Base-by-base conservation (phyloP, 2,329 filamentous ascomycete genomes). In the Cadophora luteo-olivacea region DNA sequence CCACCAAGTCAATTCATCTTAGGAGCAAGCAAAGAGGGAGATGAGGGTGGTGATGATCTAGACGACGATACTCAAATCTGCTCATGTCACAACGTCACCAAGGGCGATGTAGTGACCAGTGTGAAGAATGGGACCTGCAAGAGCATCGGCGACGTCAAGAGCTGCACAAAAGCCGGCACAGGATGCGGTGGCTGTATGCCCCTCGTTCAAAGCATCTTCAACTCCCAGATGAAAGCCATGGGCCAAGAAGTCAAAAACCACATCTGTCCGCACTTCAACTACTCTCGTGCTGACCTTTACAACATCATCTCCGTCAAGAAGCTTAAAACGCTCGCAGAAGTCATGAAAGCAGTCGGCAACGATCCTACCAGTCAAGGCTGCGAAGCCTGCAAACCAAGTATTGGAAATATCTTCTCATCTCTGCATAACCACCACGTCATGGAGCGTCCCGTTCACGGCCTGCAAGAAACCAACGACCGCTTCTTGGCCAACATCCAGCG, bases 121-220 rank as follows among this genome's bases (percentile, higher is more conserved):
- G 87, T 95, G 78, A 94, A 94, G 74, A 88, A 91, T 64, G 93
- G 92, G 49, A 89, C 86, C 2, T 97, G 93, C 84, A 96, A 92
- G 77, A 91, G 91, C 32, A 86, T 97, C 55, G 90, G 89, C 64
- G 91, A 95, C 65, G 85, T 97, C 77, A 97, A 97, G 80, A 87
- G 91, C 1, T 97, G 93, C 82, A 97, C 94, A 19, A 97, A 97
- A 79, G 93, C 93, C 22, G 94, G 94, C 51, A 97, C 92, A 0
- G 94, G 94, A 2, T 97, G 94, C 76, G 94, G 93, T 73, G 94
- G 94, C 8, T 97, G 94, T 78, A 89, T 97, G 87, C 93, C 94
- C 6, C 86, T 97, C 5, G 91, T 97, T 1, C 92, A 93, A 66
- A 91, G 89, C 72, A 97, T 97, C 77, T 97, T 97, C 86, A 96